Base-by-base conservation (phyloP, 768 basidiomycete genomes). In the Tricholoma sp. region DNA sequence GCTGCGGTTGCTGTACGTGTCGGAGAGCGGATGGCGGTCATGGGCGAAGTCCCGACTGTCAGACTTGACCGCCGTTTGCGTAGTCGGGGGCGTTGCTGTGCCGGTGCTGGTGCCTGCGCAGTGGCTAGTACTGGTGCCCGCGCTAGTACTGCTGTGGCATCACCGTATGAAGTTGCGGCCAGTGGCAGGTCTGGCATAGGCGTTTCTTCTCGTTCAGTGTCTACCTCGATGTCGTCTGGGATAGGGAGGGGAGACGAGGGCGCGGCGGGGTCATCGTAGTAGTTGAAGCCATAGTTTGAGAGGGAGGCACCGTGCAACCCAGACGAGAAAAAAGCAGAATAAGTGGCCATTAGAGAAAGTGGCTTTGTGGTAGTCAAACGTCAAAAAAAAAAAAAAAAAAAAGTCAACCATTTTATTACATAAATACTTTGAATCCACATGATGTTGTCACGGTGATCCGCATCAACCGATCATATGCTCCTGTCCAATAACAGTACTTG, bases 291-390 rank as follows among this genome's bases (percentile, higher is more conserved):
- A 32, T 54, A 54, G 52, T 21, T 53, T 14, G 58, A 62, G 21
- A 60, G 11, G 58, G 63, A 57, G 35, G 64, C 50, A 41, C 69
- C 60, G 43, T 73, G 73, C 34, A 88, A 77, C 19, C 86, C 86
- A 39, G 85, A 86, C 31, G 85, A 84, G 70, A 88, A 88, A 63
- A 88, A 83, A 7, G 82, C 72, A 29, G 86, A 88, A 64, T 88
- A 88, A 35, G 76, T 67, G 62, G 80, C 73, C 64, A 67, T 69
- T 22, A 58, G 14, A 50, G 51, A 5, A 55, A 56, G 41, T 43
- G 19, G 41, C 39, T 14, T 41, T 2, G 22, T 32, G 22, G 21
- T 12, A 12, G 45, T 46, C n/a, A 9, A 49, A n/a, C 8, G n/a
- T n/a, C n/a, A 24, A 10, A 35, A 34, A 7, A 16, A 32, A 52